Conservation (phyloP, 2,329 filamentous ascomycete species). For the Aspergillus sp. region DNA sequence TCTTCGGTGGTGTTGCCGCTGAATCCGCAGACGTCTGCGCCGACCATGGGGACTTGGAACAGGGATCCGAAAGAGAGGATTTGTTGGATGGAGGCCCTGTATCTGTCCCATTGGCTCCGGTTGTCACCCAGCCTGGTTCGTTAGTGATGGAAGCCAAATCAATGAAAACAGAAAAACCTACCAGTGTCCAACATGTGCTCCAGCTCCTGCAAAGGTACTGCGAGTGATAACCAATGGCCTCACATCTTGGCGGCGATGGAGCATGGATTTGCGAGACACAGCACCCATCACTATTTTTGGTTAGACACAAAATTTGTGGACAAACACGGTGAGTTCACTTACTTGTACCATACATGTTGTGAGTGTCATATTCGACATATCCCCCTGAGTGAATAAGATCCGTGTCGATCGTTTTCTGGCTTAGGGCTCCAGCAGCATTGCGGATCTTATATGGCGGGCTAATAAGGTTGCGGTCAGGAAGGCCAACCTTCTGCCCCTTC, state of each 20-base stretch:
- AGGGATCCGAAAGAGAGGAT: conserved; percentile 57
- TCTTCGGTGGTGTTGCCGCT: conserved; percentile 58
- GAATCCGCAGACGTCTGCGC: conserved; percentile 73
- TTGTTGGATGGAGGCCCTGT: conserved; percentile 52
- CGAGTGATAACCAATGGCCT: conserved; percentile 69
- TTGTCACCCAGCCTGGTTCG: conserved; percentile 53
- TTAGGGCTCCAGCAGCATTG: conserved; percentile 50
- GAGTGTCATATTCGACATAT: conserved; percentile 63
- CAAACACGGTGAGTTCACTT: conserved; percentile 12
- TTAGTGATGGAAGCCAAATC: not conserved
- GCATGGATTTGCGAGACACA: conserved; percentile 60
- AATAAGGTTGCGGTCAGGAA: conserved; percentile 58
- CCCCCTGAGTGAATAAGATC: conserved; percentile 59
- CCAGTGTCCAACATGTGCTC: conserved; percentile 53
- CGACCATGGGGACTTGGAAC: conserved; percentile 63
- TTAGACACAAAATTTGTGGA: not conserved
- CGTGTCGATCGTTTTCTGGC: conserved; percentile 58
- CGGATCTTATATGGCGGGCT: conserved; percentile 59
- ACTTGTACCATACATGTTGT: conserved; percentile 67
- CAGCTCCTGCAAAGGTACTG: conserved; percentile 68
- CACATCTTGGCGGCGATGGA: conserved; percentile 53
- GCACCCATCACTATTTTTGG: conserved; percentile 59
- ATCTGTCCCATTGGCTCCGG: conserved; percentile 51
- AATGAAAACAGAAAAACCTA: conserved; percentile 17
- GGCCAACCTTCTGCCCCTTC: conserved; percentile 46